Percentiles rank a stretch among this genome's conserved stretches.
phyloP scores from a whole-genome alignment of 805 yeast species.

The Sugiyamaella qingdaonensis region DNA sequence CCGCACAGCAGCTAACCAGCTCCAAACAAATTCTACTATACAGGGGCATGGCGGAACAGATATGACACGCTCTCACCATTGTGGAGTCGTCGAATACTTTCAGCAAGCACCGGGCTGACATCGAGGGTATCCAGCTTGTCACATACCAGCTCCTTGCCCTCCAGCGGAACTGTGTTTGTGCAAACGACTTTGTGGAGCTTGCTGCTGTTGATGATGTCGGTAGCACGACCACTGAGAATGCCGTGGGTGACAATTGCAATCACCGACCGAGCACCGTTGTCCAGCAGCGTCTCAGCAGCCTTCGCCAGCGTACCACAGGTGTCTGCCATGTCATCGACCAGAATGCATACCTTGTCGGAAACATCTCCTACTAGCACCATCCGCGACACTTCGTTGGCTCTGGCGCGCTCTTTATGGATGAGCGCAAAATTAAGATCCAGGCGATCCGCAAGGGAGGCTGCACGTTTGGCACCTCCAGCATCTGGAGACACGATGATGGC shows the following conservation, averaged over 20 bases:
- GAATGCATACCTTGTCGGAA: constrained; percentile 71
- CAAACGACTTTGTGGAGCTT: constrained; percentile 75
- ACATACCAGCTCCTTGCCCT: constrained; percentile 55
- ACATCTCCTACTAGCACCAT: constrained; percentile 99
- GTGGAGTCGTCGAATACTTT: constrained; percentile 89
- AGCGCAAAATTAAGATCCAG: constrained; percentile 91
- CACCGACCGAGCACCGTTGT: constrained; percentile 77
- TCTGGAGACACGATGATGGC: constrained; percentile 92
- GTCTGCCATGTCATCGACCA: constrained; percentile 98
- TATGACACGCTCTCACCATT: constrained; percentile 95
- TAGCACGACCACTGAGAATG: constrained; percentile 83
- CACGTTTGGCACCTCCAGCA: constrained; percentile 99
- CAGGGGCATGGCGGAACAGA: constrained; percentile 66
- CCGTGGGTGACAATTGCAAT: constrained; percentile 97
- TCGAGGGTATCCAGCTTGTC: constrained; percentile 75
- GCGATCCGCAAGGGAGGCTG: constrained; percentile 93
- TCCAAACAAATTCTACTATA: constrained; percentile 15
- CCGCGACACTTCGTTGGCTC: constrained; percentile 93
- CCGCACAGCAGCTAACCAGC: neutral
- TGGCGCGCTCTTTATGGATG: constrained; percentile 94
- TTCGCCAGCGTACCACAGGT: constrained; percentile 96
- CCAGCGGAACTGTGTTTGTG: constrained; percentile 90
- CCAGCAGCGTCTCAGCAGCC: constrained; percentile 84
- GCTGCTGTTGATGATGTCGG: constrained; percentile 65
- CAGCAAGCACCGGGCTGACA: constrained; percentile 83